Conservation (phyloP, 2,329 filamentous ascomycete species). For the Lomentospora prolificans region DNA sequence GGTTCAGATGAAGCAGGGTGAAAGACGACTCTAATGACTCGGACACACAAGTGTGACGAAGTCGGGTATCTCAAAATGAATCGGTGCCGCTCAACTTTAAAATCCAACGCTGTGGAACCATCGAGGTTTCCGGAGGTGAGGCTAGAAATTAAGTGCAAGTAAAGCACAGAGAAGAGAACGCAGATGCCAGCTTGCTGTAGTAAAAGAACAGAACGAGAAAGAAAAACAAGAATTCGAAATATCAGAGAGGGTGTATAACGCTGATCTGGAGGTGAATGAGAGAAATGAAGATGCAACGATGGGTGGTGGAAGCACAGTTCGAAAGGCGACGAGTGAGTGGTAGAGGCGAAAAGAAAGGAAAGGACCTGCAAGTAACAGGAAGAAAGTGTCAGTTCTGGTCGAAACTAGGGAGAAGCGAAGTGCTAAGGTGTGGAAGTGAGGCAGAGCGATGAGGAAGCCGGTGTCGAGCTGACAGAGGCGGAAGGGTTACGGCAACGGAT, state of each 20-base stretch:
- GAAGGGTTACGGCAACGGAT: not conserved
- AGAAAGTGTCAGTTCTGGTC: not conserved
- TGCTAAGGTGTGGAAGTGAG: not conserved
- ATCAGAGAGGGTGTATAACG: not conserved
- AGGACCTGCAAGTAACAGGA: not conserved
- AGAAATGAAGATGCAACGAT: not conserved
- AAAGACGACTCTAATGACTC: not conserved
- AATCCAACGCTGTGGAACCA: not conserved
- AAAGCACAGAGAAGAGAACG: conserved; percentile 1
- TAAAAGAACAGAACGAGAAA: conserved; percentile 3
- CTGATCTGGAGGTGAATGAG: not conserved
- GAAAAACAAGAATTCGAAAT: not conserved
- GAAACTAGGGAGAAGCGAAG: not conserved
- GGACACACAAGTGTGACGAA: not conserved
- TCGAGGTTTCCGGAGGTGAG: not conserved
- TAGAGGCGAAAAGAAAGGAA: not conserved
- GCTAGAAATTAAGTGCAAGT: not conserved
- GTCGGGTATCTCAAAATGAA: conserved; percentile 8
- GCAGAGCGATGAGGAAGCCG: not conserved
- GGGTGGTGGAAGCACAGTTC: not conserved
- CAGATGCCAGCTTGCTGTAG: conserved; percentile 5
- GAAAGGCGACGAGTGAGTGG: not conserved
- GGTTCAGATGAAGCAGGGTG: too few relatives aligned
- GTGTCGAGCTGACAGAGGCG: not conserved
- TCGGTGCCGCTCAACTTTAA: conserved; percentile 4